Evolutionary conservation across 352 stramenopile species (phyloP).

Genomic region (Saprolegnia diclina): DNA sequence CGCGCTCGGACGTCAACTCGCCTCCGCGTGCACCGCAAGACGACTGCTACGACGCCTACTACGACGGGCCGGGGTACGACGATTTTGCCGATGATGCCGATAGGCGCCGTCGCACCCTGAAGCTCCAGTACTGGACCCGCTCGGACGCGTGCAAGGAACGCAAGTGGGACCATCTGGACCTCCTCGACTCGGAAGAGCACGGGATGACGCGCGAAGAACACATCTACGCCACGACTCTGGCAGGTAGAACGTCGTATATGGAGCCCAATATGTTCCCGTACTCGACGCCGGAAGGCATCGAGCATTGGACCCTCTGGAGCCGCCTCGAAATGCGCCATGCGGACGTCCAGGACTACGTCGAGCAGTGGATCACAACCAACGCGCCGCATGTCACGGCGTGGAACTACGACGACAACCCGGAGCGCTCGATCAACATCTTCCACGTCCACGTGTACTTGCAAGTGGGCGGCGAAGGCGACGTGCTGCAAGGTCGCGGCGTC

Average conservation of each 20-base stretch:
- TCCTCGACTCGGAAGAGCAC: conserved; percentile 65
- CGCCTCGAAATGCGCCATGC: conserved; percentile 64
- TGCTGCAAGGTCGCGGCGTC: conserved; percentile 55
- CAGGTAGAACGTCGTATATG: conserved; percentile 71
- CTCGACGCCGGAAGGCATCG: conserved; percentile 79
- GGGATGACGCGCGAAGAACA: conserved; percentile 61
- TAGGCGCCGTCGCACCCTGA: conserved; percentile 56
- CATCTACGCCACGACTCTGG: conserved; percentile 75
- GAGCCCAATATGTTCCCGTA: conserved; percentile 89
- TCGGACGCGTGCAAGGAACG: conserved; percentile 83
- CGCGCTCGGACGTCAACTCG: background rate
- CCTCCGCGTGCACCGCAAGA: background rate
- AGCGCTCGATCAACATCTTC: conserved; percentile 86
- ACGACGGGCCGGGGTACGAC: conserved; percentile 19
- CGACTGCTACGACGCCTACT: conserved; percentile 3
- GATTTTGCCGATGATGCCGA: conserved; percentile 6
- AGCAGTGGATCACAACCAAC: conserved; percentile 84
- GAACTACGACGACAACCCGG: conserved; percentile 87
- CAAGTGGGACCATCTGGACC: conserved; percentile 84
- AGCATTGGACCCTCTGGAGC: conserved; percentile 86
- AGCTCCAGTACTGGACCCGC: conserved; percentile 85
- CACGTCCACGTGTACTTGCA: conserved; percentile 88
- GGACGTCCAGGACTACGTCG: conserved; percentile 84
- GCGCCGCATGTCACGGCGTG: conserved; percentile 63
- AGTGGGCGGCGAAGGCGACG: conserved; percentile 44